A percentile compares a stretch with the other conserved stretches of the same genome.
Evolutionary conservation across 2,329 filamentous ascomycete genomes (phyloP).

Genomic region (Trichoderma koningiopsis): DNA sequence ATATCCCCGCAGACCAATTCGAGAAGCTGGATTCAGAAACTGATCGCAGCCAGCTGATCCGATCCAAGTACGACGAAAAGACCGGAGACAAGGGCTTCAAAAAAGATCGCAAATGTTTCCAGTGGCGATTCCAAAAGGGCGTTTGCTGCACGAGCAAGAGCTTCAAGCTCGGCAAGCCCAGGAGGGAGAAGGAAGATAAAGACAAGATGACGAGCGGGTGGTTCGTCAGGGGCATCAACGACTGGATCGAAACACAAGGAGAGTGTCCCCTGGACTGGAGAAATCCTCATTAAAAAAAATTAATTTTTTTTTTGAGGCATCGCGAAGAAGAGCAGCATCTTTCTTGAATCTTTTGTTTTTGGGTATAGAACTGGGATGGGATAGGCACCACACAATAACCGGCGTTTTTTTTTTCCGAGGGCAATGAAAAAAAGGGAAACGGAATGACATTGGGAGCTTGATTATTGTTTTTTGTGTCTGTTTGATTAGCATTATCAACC

Average conservation of each 20-base stretch:
- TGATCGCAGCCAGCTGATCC: conserved; percentile 36
- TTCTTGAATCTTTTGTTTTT: conserved; percentile 11
- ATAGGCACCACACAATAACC: not conserved
- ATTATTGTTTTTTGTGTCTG: not conserved
- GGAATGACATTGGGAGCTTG: not conserved
- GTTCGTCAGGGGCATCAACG: conserved; percentile 50
- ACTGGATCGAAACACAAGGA: conserved; percentile 50
- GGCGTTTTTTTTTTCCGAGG: conserved; percentile 13
- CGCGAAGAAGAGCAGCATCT: conserved; percentile 21
- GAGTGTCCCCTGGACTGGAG: conserved; percentile 49
- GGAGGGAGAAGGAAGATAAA: conserved; percentile 36
- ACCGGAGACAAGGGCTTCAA: conserved; percentile 32
- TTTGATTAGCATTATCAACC: not conserved
- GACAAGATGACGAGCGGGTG: conserved; percentile 47
- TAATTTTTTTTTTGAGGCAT: too few species aligned
- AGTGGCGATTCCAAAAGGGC: conserved; percentile 50
- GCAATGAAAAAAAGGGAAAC: conserved; percentile 1
- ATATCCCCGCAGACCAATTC: conserved; percentile 41
- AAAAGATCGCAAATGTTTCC: conserved; percentile 46
- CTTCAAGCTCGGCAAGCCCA: conserved; percentile 49
- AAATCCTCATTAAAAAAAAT: conserved; percentile 34
- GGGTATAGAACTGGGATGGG: conserved; percentile 20
- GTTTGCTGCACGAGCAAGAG: conserved; percentile 47
- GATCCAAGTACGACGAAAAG: conserved; percentile 33
- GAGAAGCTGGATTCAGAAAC: conserved; percentile 34